phyloP scores from a whole-genome alignment of 2,329 filamentous ascomycete species.

The Ramichloridium luteum region DNA sequence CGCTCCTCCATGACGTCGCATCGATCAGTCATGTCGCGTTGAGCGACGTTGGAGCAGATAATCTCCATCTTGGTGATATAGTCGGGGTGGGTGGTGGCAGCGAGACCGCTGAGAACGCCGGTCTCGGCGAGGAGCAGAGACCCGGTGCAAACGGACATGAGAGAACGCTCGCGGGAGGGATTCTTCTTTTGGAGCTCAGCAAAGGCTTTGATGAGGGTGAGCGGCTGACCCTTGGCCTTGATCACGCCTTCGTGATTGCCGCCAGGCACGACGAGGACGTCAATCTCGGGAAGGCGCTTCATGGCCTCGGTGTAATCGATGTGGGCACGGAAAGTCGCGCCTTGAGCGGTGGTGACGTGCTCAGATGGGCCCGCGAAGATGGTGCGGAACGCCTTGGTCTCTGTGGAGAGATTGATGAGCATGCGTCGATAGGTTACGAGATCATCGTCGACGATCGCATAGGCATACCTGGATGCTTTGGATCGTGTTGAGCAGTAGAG shows the following conservation, averaged over 20 bases:
- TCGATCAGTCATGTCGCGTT: constrained; percentile 58
- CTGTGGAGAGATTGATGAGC: constrained; percentile 27
- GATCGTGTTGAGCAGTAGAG: constrained; percentile 40
- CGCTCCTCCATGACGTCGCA: constrained; percentile 74
- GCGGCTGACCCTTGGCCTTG: constrained; percentile 54
- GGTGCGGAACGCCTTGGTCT: constrained; percentile 42
- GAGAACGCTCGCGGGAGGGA: constrained; percentile 65
- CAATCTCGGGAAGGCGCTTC: constrained; percentile 60
- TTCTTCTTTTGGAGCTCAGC: constrained; percentile 70
- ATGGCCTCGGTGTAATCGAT: constrained; percentile 69
- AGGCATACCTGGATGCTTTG: constrained; percentile 38
- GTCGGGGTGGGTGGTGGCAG: constrained; percentile 73
- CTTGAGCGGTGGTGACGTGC: constrained; percentile 44
- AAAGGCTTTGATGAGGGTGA: constrained; percentile 62
- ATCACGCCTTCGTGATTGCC: constrained; percentile 53
- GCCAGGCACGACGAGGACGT: constrained; percentile 67
- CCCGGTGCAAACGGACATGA: constrained; percentile 70
- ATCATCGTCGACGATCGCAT: background rate
- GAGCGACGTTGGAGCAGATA: constrained; percentile 61
- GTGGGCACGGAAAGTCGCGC: constrained; percentile 59
- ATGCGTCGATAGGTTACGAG: no score
- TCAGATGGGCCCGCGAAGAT: constrained; percentile 37
- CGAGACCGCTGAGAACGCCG: constrained; percentile 65
- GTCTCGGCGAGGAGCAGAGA: constrained; percentile 64
- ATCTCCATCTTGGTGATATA: constrained; percentile 70